Evolutionary conservation across 2,329 filamentous ascomycete species (phyloP), one percentile per base, ranked within the genome.

Genomic region (Hypoxylon sp.): DNA sequence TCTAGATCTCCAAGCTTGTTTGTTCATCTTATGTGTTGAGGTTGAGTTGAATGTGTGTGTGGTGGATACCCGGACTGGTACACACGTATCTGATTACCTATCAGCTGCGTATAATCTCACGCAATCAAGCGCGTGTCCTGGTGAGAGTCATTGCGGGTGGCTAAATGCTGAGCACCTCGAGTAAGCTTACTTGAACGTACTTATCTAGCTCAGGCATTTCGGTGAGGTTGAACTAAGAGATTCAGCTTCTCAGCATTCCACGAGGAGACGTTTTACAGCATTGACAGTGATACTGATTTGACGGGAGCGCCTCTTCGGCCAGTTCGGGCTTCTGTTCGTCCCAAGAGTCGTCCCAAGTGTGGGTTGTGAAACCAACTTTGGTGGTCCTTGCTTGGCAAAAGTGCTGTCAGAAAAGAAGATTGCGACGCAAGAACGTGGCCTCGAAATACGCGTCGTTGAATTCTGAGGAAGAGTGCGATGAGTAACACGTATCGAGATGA

Each of bases 1-100:
- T 63, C 49, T 63, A 56, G 46, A 25, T 48, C 45, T 51, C 19
- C 19, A 13, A n/a, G 14, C 52, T 58, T 53, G n/a, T 19, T 41
- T 11, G 43, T 43, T 30, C 14, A 14, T 63, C 48, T 25, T 41
- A 3, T 34, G 19, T 25, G 17, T 10, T 32, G 43, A 48, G 5
- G 41, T 45, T 48, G 25, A 30, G 28, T 17, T 5, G 43, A 57
- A 36, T 48, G n/a, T 36, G 41, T 7, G 2, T 19, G 38, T 36
- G 36, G 25, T 43, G 25, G 11, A 17, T 45, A 30, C 52, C 23
- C 30, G 21, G 36, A 23, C 14, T 32, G 3, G 14, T 28, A 48
- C 3, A 36, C 13, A 34, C 14, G 43, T 25, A 48, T 7, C 19
- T 36, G 17, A 21, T 43, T 21, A 43, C n/a, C n/a, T n/a, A 19